Conservation (phyloP, 108 stramenopile species). For the Asterionellopsis glacialis region DNA sequence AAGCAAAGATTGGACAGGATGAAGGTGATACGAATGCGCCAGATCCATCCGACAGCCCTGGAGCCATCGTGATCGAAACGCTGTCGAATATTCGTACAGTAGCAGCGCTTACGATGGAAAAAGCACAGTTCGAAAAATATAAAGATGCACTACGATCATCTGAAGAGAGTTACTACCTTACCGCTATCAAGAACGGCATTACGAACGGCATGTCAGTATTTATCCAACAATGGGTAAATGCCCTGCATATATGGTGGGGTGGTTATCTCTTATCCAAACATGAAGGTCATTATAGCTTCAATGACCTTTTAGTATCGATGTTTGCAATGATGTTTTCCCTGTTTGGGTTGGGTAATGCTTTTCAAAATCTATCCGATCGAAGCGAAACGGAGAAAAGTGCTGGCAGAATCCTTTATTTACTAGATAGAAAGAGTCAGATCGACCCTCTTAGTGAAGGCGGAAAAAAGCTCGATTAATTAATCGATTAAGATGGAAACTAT, state of each 20-base stretch:
- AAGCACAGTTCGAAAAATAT: slow-evolving; percentile 46
- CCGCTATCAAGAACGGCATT: background rate
- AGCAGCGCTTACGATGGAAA: slow-evolving; percentile 58
- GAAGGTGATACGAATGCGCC: slow-evolving; percentile 31
- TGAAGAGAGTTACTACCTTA: background rate
- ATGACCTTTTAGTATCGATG: slow-evolving; percentile 65
- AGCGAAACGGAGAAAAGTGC: slow-evolving; percentile 55
- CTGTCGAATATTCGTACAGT: slow-evolving; percentile 76
- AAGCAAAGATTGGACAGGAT: slow-evolving; percentile 53
- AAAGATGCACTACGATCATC: slow-evolving; percentile 27
- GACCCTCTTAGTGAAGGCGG: slow-evolving; percentile 52
- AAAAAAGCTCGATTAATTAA: slow-evolving; percentile 28
- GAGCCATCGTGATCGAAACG: slow-evolving; percentile 70
- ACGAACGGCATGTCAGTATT: slow-evolving; percentile 25
- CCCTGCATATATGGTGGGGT: slow-evolving; percentile 71
- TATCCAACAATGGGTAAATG: slow-evolving; percentile 36
- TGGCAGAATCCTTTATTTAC: slow-evolving; percentile 56
- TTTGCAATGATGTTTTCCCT: slow-evolving; percentile 72
- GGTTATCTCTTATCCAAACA: slow-evolving; percentile 54
- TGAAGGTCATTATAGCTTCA: slow-evolving; percentile 40
- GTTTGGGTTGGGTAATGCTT: slow-evolving; percentile 69
- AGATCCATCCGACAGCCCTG: slow-evolving; percentile 50
- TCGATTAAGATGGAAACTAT: too few relatives aligned
- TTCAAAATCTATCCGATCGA: slow-evolving; percentile 56
- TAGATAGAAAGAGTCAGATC: slow-evolving; percentile 52